Evolutionary conservation across 179 eudicot genomes (phyloP), one percentile per base, ranked within the genome.

Genomic region (Drosera spatulata): DNA sequence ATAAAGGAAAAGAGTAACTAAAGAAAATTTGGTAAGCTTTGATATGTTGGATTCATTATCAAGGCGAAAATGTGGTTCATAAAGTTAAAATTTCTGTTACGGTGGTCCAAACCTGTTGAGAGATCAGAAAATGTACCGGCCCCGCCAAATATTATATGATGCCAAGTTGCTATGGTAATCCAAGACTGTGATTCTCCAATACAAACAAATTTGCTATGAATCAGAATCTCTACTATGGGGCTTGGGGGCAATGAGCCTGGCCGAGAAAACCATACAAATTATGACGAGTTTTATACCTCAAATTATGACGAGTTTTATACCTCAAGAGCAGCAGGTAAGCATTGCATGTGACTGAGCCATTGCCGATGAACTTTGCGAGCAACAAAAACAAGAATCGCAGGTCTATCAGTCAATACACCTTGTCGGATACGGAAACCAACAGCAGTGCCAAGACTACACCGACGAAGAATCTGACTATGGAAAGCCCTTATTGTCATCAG

Each of bases 401-500:
- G 97, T 78, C 66, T 85, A 15, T 85, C 82, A 33, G 96, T 91
- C 79, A 91, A 67, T 70, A 88, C 81, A 63, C 97, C 97, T 58
- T 77, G 78, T 62, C 81, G 73, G 60, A 88, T 87, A 63, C 97
- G 85, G 67, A 83, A 91, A 58, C 97, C 97, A 70, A 91, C 76
- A 13, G 97, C 97, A 42, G 97, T 91, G 33, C 97, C 97, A 61
- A 91, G 94, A 73, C 97, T 91, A 67, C 79, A 85, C 68, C 87
- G 82, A 44, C 96, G 86, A 71, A 91, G 71, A 13, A 88, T 88
- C 64, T 91, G 88, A 77, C 96, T 91, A 67, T 91, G 97, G 69
- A 85, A 91, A 41, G 97, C 96, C 84, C 97, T 77, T 49, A 91
- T 91, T 4, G 97, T 91, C 96, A 91, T 85, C 62, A 88, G 76